These are phyloP conservation scores for Pezicula radicicola DNA, from an alignment of 2,329 filamentous ascomycete species.

Conservation along the genomic window DNA sequence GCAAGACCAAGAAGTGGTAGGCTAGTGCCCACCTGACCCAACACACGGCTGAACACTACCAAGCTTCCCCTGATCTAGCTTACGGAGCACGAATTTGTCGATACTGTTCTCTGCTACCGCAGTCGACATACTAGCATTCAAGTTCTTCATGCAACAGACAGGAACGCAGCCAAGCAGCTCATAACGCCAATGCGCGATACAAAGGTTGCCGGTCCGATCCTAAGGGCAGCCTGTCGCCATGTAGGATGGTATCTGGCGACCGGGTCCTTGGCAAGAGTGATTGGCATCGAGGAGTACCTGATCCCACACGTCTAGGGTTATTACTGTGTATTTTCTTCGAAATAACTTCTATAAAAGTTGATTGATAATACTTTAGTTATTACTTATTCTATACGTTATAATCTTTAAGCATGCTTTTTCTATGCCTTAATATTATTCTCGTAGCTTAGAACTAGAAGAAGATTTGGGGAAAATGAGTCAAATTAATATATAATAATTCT, in stretches of 20 bases:
- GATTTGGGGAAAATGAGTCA: no score
- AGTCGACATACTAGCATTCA: conserved; percentile 10
- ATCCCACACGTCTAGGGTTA: conserved; percentile 52
- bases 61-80: conserved; percentile 41
- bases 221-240: conserved; percentile 45
- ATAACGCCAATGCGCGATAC: conserved; percentile 52
- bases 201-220: conserved; percentile 35
- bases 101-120: conserved; percentile 12
- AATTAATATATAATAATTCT: no score
- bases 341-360: no score
- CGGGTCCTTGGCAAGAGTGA: conserved; percentile 39
- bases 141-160: conserved; percentile 42
- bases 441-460: no score
- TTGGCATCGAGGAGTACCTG: conserved; percentile 46
- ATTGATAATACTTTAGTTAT: no score
- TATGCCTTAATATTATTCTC: no score
- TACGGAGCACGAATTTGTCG: conserved; percentile 16
- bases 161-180: conserved; percentile 45
- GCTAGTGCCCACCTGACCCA: no score
- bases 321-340: no score
- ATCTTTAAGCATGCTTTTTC: no score
- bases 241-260: conserved; percentile 52
- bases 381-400: no score
- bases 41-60: conserved; percentile 38
- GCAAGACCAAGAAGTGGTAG: no score